A percentile compares a stretch with the other conserved stretches of the same genome.
phyloP scores from a whole-genome alignment of 176 grass and related monocot species.

The Triticum timopheevii region DNA sequence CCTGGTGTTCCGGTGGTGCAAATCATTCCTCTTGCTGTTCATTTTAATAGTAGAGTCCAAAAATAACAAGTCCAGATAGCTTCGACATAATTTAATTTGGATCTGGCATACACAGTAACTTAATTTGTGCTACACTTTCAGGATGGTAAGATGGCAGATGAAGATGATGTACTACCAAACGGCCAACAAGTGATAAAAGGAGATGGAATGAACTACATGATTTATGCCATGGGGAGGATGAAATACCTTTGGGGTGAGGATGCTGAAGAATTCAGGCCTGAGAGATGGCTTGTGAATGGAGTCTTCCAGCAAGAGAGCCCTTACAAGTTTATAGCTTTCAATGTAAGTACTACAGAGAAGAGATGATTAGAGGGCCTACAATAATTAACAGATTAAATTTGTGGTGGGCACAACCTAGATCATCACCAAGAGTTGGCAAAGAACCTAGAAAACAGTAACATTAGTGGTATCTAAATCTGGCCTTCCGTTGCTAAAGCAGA shows the following conservation, averaged over 20 bases:
- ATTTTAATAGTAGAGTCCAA: neutral
- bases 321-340: slow-evolving; percentile 75
- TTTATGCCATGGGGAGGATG: slow-evolving; percentile 73
- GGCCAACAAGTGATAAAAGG: neutral
- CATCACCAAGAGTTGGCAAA: neutral
- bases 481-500: neutral
- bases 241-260: slow-evolving; percentile 61
- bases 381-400: neutral
- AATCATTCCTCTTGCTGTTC: neutral
- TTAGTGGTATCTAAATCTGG: neutral
- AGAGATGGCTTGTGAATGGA: slow-evolving; percentile 53
- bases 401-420: neutral
- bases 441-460: neutral
- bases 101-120: neutral
- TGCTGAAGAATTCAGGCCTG: slow-evolving; percentile 43
- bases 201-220: slow-evolving; percentile 6
- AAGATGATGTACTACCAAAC: neutral
- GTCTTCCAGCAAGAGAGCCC: slow-evolving; percentile 53
- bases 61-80: neutral
- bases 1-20: slow-evolving; percentile 59
- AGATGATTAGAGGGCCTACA: slow-evolving; percentile 8
- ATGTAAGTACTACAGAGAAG: slow-evolving; percentile 7
- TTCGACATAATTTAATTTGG: neutral
- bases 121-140: neutral
- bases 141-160: slow-evolving; percentile 6